A percentile compares a stretch with the other conserved stretches of the same genome.
Evolutionary conservation across 305 asterid genomes (phyloP).

Genomic region (Plantago coronopus): DNA sequence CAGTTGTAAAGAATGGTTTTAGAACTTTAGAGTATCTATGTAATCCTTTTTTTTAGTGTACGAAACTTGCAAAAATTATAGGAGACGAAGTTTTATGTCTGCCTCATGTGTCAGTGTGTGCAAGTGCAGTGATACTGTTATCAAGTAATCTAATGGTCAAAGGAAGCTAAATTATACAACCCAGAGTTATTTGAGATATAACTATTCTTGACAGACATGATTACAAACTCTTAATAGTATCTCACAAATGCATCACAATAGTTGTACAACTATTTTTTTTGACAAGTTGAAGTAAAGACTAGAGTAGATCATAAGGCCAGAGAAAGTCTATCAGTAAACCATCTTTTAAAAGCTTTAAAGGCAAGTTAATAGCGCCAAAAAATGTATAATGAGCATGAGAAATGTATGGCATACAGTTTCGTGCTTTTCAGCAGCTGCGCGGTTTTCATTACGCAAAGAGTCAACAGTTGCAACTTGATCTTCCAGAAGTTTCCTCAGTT

Average conservation of each 20-base stretch:
- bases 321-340: too few relatives aligned
- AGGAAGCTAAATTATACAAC: not conserved
- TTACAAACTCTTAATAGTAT: too few relatives aligned
- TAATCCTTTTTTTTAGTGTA: constrained; percentile 7
- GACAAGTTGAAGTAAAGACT: too few relatives aligned
- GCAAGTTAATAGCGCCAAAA: too few relatives aligned
- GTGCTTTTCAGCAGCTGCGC: constrained; percentile 56
- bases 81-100: not conserved
- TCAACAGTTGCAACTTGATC: constrained; percentile 64
- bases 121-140: not conserved
- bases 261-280: too few relatives aligned
- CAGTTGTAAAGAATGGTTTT: constrained; percentile 17
- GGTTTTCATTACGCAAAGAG: constrained; percentile 57
- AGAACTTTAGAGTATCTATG: too few relatives aligned
- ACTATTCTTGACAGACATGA: constrained; percentile 3
- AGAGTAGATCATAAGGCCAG: too few relatives aligned
- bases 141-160: not conserved
- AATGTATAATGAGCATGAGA: constrained; percentile 2
- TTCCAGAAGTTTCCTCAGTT: constrained; percentile 86
- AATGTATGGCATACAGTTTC: constrained; percentile 57
- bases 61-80: not conserved
- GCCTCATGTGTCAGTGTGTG: not conserved
- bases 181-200: too few relatives aligned
- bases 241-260: constrained; percentile 10
- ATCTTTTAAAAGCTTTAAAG: too few relatives aligned